phyloP scores from a whole-genome alignment of 495 filamentous ascomycete species.

The Xylaria cubensis region DNA sequence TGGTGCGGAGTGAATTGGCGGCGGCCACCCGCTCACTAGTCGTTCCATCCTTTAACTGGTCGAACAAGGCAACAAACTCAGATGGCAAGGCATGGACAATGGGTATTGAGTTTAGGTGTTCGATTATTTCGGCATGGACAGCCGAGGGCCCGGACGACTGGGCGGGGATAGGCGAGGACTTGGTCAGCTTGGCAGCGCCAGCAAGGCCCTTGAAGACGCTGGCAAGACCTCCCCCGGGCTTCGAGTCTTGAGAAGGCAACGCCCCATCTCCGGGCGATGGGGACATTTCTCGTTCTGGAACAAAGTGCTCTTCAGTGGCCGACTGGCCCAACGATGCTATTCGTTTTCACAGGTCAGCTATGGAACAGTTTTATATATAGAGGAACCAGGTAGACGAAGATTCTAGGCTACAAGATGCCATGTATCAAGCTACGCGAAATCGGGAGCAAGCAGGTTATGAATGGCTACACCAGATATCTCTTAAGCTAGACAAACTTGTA shows the following conservation, averaged over 20 bases:
- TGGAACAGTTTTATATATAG: constrained; percentile 19
- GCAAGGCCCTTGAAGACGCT: constrained; percentile 64
- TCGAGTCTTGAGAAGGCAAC: constrained; percentile 56
- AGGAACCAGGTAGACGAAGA: background rate
- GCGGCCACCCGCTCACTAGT: constrained; percentile 60
- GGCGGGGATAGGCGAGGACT: constrained; percentile 48
- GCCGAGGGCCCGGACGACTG: constrained; percentile 37
- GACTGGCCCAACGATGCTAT: constrained; percentile 53
- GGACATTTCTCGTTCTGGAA: constrained; percentile 55
- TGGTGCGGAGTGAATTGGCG: constrained; percentile 60
- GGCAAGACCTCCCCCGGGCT: constrained; percentile 55
- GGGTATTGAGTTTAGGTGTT: constrained; percentile 41
- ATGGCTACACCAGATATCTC: background rate
- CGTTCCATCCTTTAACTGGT: constrained; percentile 53
- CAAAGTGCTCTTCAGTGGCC: constrained; percentile 45
- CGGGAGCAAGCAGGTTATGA: background rate
- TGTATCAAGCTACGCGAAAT: background rate
- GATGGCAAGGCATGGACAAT: constrained; percentile 44
- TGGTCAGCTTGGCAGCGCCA: constrained; percentile 50
- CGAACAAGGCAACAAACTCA: constrained; percentile 52
- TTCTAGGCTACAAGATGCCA: background rate
- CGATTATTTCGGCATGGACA: constrained; percentile 41
- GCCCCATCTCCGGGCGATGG: constrained; percentile 61
- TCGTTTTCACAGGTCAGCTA: constrained; percentile 53
- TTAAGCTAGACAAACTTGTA: background rate